Base-by-base conservation (phyloP, 495 filamentous ascomycete genomes). In the Copromyces sp. region DNA sequence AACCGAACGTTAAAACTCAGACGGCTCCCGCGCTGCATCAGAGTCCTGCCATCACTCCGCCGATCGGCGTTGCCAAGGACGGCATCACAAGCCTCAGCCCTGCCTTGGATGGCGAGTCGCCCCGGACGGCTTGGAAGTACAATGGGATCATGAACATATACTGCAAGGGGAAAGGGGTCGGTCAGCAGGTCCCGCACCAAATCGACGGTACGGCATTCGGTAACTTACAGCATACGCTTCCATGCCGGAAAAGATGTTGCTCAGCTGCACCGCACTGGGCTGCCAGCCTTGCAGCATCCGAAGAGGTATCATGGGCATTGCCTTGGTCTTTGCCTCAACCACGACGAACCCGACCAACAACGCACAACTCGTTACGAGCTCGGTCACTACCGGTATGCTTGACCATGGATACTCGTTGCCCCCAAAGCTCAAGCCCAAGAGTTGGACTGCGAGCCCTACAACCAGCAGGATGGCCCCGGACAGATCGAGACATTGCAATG, bases 81-180 rank as follows among this genome's bases (percentile, higher is more conserved):
- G 90, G 89, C 32, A 91, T 84, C 0, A 86, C 85, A 7, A 91
- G 84, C 42, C 88, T 82, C 4, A 84, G 80, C 7, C 89, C 89
- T 8, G 89, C 89, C 71, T 82, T 86, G 0, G 87, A 85, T 3
- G 89, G 85, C 5, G 87, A 88, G 39, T 91, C 89, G 0, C 87
- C 82, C 0, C 89, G 82, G 11, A 91, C 86, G 0, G 89, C 87
- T 71, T 91, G 89, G 77, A 91, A 90, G 61, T 89, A 88, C 39
- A 91, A 77, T 2, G 89, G 89, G 0, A 90, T 82, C 53, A 87
- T 88, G 74, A 91, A 91, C 70, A 91, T 86, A 70, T 89, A 91
- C 89, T 91, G 72, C 14, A 17, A 7, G n/a, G 3, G 3, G 29
- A 47, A 24, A 47, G 20, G 45, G 0, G 5, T 3, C 24, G 14